Evolutionary conservation across 495 filamentous ascomycete genomes (phyloP).

Genomic region (Hyaloscypha variabilis): DNA sequence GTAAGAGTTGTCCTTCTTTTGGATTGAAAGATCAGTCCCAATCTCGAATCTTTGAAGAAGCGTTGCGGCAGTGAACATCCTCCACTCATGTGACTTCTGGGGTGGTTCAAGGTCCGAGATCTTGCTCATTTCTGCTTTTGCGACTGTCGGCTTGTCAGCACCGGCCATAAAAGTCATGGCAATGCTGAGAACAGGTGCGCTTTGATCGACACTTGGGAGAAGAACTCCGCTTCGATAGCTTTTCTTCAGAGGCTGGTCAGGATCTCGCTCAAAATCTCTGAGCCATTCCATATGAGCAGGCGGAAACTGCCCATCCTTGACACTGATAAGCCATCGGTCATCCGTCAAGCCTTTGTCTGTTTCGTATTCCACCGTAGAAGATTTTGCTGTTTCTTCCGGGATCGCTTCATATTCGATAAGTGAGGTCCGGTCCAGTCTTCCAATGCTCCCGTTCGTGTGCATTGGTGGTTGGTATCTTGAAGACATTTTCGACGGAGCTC

Average conservation of each 20-base stretch:
- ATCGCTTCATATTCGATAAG: not conserved
- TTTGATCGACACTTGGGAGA: constrained; percentile 27
- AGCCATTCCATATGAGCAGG: not conserved
- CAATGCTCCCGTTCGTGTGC: not conserved
- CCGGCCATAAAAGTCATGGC: constrained; percentile 37
- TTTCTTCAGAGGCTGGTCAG: constrained; percentile 6
- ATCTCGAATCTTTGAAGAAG: constrained; percentile 37
- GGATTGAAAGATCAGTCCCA: constrained; percentile 31
- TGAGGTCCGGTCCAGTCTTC: not conserved
- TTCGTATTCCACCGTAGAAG: not conserved
- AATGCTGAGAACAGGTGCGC: constrained; percentile 32
- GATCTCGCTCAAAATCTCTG: constrained; percentile 5
- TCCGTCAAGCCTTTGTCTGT: constrained; percentile 4
- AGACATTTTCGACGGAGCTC: not conserved
- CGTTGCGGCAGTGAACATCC: constrained; percentile 37
- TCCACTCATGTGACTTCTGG: constrained; percentile 36
- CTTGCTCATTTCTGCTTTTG: constrained; percentile 33
- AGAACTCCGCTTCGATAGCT: constrained; percentile 6
- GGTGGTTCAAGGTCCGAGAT: constrained; percentile 33
- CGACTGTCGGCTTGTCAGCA: constrained; percentile 38
- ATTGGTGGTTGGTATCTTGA: not conserved
- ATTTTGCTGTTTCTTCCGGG: not conserved
- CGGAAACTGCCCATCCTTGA: constrained; percentile 8
- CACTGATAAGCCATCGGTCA: constrained; percentile 7
- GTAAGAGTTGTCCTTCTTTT: constrained; percentile 31